A percentile compares a stretch with the other conserved stretches of the same genome.
phyloP scores from a whole-genome alignment of 306 rosid genomes.

The Ochetophila trinervis region DNA sequence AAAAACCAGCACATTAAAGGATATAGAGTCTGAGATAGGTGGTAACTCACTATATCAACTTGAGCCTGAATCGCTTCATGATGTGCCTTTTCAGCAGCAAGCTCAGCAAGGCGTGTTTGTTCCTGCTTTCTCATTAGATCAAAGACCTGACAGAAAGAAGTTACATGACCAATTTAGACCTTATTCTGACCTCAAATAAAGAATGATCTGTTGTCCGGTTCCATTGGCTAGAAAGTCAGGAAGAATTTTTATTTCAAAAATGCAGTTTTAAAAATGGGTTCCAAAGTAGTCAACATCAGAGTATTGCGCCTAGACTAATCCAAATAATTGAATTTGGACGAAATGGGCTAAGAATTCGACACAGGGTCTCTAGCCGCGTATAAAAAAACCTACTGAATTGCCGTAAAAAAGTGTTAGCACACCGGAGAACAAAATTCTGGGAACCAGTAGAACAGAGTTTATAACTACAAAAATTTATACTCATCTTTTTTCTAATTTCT shows the following conservation, averaged over 20 bases:
- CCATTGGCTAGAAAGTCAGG: not conserved
- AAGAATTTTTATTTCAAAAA: not conserved
- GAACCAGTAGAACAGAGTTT: not conserved
- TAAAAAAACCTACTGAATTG: not conserved
- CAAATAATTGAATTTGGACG: not conserved
- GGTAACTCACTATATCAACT: slow-evolving; percentile 59
- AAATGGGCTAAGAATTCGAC: not conserved
- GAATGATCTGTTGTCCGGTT: not conserved
- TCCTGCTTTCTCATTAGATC: slow-evolving; percentile 83
- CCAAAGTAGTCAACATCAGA: not conserved
- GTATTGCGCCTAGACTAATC: not conserved
- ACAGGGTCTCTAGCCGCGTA: not conserved
- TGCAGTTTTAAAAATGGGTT: not conserved
- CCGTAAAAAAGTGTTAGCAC: not conserved
- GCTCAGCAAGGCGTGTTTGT: slow-evolving; percentile 66
- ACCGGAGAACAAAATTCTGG: not conserved
- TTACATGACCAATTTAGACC: slow-evolving; percentile 16
- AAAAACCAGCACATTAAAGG: not conserved
- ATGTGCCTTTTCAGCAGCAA: slow-evolving; percentile 77
- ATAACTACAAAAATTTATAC: not conserved
- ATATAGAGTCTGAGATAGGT: not conserved
- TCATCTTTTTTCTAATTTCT: not conserved
- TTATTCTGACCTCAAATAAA: not conserved
- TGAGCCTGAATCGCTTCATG: slow-evolving; percentile 69
- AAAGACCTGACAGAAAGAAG: slow-evolving; percentile 56